These are phyloP conservation scores for Alnus rubra DNA, from an alignment of 306 rosid genomes.

Conservation along the genomic window DNA sequence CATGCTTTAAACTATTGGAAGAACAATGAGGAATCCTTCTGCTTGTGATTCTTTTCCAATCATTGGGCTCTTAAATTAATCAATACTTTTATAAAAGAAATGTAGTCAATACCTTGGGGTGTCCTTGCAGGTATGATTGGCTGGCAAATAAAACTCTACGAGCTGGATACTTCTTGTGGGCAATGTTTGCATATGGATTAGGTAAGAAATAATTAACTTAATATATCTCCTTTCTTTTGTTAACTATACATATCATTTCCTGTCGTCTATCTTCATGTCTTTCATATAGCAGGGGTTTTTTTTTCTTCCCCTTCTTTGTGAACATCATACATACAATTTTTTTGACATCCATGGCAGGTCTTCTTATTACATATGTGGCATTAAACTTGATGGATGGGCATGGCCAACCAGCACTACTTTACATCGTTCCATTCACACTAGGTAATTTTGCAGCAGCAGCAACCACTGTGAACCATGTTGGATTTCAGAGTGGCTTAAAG, in stretches of 20 bases:
- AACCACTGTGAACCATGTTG: neutral
- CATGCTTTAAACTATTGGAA: constrained; percentile 20
- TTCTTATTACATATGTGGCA: constrained; percentile 85
- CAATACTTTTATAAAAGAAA: constrained; percentile 14
- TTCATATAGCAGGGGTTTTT: neutral
- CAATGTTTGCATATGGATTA: constrained; percentile 91
- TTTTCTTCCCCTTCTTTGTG: neutral
- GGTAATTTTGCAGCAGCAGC: constrained; percentile 47
- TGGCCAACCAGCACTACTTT: constrained; percentile 96
- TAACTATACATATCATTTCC: neutral
- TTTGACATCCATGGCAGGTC: constrained; percentile 55
- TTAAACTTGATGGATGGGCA: constrained; percentile 97
- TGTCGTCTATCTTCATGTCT: neutral
- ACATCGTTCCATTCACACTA: constrained; percentile 91
- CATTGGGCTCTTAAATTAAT: neutral
- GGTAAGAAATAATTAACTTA: constrained; percentile 52
- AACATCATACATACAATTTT: constrained; percentile 10
- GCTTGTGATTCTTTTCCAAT: constrained; percentile 5
- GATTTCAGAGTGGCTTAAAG: neutral
- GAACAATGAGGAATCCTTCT: neutral
- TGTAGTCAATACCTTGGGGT: neutral
- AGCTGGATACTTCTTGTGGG: constrained; percentile 92
- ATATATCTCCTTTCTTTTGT: constrained; percentile 15
- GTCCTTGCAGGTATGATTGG: constrained; percentile 80
- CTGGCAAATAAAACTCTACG: constrained; percentile 68